Evolutionary conservation across 306 rosid genomes (phyloP).

Genomic region (Vigna trinervia): DNA sequence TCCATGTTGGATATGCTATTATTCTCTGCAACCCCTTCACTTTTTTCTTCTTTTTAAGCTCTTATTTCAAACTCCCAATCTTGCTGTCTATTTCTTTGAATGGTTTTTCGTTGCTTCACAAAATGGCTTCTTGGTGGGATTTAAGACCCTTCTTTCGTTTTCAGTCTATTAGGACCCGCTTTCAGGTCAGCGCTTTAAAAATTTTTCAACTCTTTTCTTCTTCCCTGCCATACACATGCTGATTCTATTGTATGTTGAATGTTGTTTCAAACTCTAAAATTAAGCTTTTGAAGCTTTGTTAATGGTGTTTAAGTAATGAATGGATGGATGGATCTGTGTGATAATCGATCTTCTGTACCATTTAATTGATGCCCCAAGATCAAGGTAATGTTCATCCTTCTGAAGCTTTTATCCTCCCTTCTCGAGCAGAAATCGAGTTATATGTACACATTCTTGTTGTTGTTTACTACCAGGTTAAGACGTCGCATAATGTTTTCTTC

Average conservation of each 20-base stretch:
- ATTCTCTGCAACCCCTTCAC: constrained; percentile 10
- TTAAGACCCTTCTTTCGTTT: constrained; percentile 58
- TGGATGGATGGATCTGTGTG: constrained; percentile 23
- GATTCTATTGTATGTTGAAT: not conserved
- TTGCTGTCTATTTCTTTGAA: not conserved
- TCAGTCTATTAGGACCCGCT: constrained; percentile 42
- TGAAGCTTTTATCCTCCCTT: not conserved
- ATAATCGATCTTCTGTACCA: constrained; percentile 1
- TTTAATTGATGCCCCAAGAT: not conserved
- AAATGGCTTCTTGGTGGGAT: constrained; percentile 70
- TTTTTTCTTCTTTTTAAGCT: not conserved
- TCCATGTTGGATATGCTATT: not conserved
- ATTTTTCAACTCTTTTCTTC: not conserved
- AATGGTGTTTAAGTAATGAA: not conserved
- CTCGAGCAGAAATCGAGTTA: constrained; percentile 11
- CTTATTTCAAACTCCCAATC: not conserved
- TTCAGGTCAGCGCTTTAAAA: constrained; percentile 60
- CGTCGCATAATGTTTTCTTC: not conserved
- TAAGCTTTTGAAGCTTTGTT: not conserved
- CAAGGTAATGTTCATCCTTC: not conserved
- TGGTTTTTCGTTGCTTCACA: constrained; percentile 39
- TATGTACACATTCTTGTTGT: not conserved
- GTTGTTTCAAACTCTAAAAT: not conserved
- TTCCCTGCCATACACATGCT: not conserved
- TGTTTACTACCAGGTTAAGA: not conserved